These are phyloP conservation scores for Agapanthus africanus DNA, from an alignment of 106 monocot species.

Conservation along the genomic window DNA sequence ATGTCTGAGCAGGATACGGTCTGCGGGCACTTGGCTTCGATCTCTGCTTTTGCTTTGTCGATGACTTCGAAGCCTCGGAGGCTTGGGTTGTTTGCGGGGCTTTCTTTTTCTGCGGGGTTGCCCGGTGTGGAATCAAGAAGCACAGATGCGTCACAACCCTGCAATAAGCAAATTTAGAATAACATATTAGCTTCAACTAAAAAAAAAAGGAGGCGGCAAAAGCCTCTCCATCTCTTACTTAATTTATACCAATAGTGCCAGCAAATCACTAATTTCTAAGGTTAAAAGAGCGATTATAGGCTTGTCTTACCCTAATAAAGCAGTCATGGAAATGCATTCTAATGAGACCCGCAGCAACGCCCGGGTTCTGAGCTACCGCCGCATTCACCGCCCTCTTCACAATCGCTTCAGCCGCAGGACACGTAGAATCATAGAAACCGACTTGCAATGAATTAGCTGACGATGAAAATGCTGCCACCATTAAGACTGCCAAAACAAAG, in stretches of 20 bases:
- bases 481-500: too few species aligned
- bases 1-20: slow-evolving; percentile 52
- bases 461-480: too few species aligned
- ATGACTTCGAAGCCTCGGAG: slow-evolving; percentile 49
- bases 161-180: too few species aligned
- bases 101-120: slow-evolving; percentile 29
- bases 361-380: slow-evolving; percentile 18
- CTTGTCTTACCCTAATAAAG: slow-evolving; percentile 19
- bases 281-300: too few species aligned
- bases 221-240: too few species aligned
- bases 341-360: slow-evolving; percentile 30
- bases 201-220: too few species aligned
- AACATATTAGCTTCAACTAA: too few species aligned
- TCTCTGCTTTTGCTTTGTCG: slow-evolving; percentile 28
- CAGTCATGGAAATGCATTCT: slow-evolving; percentile 39
- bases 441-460: too few species aligned
- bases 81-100: slow-evolving; percentile 37
- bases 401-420: slow-evolving; percentile 24
- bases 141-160: slow-evolving; percentile 46
- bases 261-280: too few species aligned
- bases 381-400: slow-evolving; percentile 18
- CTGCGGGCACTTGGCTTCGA: slow-evolving; percentile 29
- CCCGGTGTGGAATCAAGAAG: slow-evolving; percentile 28
- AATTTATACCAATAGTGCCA: too few species aligned
- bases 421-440: slow-evolving; percentile 26